Base-by-base conservation (phyloP, 805 yeast genomes). In the Komagataella mondaviorum region DNA sequence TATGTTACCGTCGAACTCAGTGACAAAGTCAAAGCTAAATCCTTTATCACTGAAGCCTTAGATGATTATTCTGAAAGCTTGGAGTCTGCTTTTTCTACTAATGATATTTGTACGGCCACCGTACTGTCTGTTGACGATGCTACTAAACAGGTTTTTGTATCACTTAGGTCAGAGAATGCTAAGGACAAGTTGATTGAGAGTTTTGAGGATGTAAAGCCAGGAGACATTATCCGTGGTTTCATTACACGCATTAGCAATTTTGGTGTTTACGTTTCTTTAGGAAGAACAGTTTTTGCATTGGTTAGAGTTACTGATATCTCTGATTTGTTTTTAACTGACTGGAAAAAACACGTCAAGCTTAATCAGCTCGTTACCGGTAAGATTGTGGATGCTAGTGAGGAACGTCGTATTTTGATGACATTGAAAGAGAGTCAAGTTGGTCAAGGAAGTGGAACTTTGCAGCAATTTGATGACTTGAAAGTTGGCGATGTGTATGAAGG, bases 281-380 rank as follows among this genome's bases (percentile, higher is more conserved):
- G 93, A 46, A 76, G 85, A 55, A 69, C 73, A 1, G 71, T 86
- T 23, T 78, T 78, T 57, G 97, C 90, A 1, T 80, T 91, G 60
- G 93, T 88, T 23, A 83, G 88, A 60, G 81, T 88, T 49, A 67
- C 84, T 46, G 90, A 90, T 62, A 70, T 91, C 24, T 86, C 95
- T 8, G 98, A 91, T 59, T 72, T 84, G 1, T 87, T 70, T 59
- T 69, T 88, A 61, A 85, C 83, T 59, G 95, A 91, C 53, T 91
- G 98, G 98, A 87, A 87, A 71, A 81, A 80, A 55, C 77, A 73
- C 55, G 88, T 75, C 75, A 74, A 75, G 55, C 74, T 79, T 23
- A 80, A 85, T 64, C 95, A 90, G 68, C 69, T 76, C 12, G 88
- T 91, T 7, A 61, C 72, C 48, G 96, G 91, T 58, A 86, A 85